phyloP scores from a whole-genome alignment of 1,284 basidiomycete genomes.

The Laetiporus sulphureus region DNA sequence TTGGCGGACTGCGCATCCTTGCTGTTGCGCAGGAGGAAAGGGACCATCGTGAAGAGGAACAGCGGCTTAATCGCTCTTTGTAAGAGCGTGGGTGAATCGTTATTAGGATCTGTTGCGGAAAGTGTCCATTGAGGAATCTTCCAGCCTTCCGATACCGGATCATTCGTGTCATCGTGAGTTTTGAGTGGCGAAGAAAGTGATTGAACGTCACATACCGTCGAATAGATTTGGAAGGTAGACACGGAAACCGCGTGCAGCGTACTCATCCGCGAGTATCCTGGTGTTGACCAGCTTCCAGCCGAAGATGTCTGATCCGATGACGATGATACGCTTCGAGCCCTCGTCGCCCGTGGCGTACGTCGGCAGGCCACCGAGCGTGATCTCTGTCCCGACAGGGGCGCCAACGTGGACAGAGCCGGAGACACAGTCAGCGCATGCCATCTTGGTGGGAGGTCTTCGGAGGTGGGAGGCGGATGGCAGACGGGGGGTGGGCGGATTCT shows the following conservation, averaged over 20 bases:
- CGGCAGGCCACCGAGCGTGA: slow-evolving; percentile 14
- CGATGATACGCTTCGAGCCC: slow-evolving; percentile 14
- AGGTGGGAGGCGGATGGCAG: not conserved
- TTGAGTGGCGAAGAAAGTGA: too few species aligned
- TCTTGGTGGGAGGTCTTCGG: slow-evolving; percentile 1
- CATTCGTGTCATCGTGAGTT: not conserved
- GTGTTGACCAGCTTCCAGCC: slow-evolving; percentile 19
- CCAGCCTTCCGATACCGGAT: slow-evolving; percentile 9
- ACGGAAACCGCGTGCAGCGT: slow-evolving; percentile 16
- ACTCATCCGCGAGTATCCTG: slow-evolving; percentile 20
- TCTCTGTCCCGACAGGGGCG: slow-evolving; percentile 16
- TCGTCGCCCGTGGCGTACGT: slow-evolving; percentile 16
- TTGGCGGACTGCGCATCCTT: slow-evolving; percentile 11
- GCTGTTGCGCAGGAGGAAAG: slow-evolving; percentile 17
- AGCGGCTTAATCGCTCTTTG: slow-evolving; percentile 13
- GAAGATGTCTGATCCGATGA: slow-evolving; percentile 19
- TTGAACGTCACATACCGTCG: slow-evolving; percentile 9
- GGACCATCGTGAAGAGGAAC: slow-evolving; percentile 14
- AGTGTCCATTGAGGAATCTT: slow-evolving; percentile 16
- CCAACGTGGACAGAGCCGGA: slow-evolving; percentile 14
- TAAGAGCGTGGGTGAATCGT: slow-evolving; percentile 12
- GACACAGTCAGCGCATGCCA: slow-evolving; percentile 18
- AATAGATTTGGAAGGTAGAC: slow-evolving; percentile 19
- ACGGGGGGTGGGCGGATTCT: too few species aligned
- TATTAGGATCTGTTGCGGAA: slow-evolving; percentile 5